Evolutionary conservation across 768 basidiomycete species (phyloP), one percentile per base, ranked within the genome.

Genomic region (Holtermanniella nyarrowii): DNA sequence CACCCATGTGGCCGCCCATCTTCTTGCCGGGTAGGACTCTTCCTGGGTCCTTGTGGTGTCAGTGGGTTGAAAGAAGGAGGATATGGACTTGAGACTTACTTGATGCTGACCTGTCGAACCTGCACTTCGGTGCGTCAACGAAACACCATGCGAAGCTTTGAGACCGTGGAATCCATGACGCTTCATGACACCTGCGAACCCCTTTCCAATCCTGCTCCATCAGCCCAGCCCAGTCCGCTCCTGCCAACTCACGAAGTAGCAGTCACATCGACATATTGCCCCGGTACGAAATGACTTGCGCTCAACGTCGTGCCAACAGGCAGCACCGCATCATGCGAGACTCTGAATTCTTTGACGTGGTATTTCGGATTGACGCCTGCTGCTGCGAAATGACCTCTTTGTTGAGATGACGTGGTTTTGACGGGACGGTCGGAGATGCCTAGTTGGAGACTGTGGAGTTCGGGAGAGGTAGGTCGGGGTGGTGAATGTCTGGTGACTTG

Each of bases 151-250:
- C 73, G 88, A 87, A 1, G 89, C 91, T 43, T 82, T 80, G 25
- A 90, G 74, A 72, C 95, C 95, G 62, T 83, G 80, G 74, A 93
- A 97, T 26, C 84, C 83, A 82, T 88, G 90, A 44, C 88, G 78
- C 70, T 97, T 99, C 95, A 99, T 99, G 24, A 79, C 82, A 63
- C 95, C 95, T 57, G 88, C 86, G 72, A 91, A 96, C 5, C 95
- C 95, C 73, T 97, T 97, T 21, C 95, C 95, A 52, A 93, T 86
- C 3, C 91, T 99, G 51, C 39, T 48, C 10, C 43, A 20, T 58
- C 54, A 22, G 22, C 11, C 13, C 48, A 20, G 23, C 44, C 21
- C 27, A 23, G 39, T 44, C 10, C 27, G 22, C 2, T 16, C 16
- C 39, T 31, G 11, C 5, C 2, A 41, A 79, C 87, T 60, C 64